A percentile compares a stretch with the other conserved stretches of the same genome.
Evolutionary conservation across 2,329 filamentous ascomycete species (phyloP).

Genomic region (Neobulgaria alba): DNA sequence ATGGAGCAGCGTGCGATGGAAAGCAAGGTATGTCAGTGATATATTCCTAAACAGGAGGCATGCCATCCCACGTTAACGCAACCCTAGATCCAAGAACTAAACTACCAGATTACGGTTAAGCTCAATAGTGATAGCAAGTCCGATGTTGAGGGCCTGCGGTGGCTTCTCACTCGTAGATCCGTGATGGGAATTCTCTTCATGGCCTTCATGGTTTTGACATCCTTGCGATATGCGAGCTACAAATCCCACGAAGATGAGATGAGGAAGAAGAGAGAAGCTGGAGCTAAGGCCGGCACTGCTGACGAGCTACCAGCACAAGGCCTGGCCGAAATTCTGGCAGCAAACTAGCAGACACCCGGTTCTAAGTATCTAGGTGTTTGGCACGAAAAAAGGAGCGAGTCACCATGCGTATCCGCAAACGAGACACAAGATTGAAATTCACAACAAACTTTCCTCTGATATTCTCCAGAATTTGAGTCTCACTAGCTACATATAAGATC

Average conservation of each 20-base stretch:
- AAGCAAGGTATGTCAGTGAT: conserved; percentile 50
- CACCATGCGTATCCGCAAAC: too few species aligned
- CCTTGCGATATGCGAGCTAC: conserved; percentile 52
- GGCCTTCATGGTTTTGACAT: conserved; percentile 51
- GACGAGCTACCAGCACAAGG: conserved; percentile 38
- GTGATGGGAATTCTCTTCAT: conserved; percentile 59
- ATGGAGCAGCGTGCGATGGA: conserved; percentile 83
- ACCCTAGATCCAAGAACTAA: conserved; percentile 75
- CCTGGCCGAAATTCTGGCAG: conserved; percentile 48
- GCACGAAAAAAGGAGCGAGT: too few species aligned
- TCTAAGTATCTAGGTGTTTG: too few species aligned
- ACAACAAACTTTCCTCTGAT: too few species aligned
- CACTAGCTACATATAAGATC: too few species aligned
- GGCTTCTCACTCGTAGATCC: conserved; percentile 64
- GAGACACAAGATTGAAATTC: too few species aligned
- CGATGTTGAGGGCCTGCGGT: conserved; percentile 83
- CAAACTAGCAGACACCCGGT: too few species aligned
- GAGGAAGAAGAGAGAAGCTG: conserved; percentile 21
- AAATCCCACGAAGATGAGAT: conserved; percentile 28
- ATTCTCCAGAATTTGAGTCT: too few species aligned
- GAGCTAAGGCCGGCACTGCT: conserved; percentile 35
- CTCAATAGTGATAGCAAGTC: conserved; percentile 86
- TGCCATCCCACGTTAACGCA: conserved; percentile 3
- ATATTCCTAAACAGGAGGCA: background rate
- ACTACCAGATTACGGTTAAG: conserved; percentile 88